Conservation (phyloP, 257 asterid genomes). For the Solanum pinnatisectum region DNA sequence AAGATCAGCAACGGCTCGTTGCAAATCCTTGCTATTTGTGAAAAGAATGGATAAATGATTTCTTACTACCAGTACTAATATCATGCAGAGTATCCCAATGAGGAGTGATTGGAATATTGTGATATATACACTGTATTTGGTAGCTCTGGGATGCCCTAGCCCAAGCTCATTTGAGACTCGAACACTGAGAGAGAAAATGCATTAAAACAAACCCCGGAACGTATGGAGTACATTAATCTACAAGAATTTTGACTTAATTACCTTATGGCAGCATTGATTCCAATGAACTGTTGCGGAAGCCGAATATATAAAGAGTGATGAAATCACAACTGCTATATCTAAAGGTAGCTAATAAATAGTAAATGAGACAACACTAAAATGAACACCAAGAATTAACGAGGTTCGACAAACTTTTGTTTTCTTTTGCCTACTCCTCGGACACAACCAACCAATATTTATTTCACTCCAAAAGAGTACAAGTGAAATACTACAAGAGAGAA, state of each 20-base stretch:
- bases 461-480: too few relatives aligned
- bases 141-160: slow-evolving; percentile 53
- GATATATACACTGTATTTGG: slow-evolving; percentile 44
- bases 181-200: slow-evolving; percentile 27
- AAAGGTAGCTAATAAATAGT: too few relatives aligned
- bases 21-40: slow-evolving; percentile 53
- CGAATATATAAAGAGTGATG: too few relatives aligned
- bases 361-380: too few relatives aligned
- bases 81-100: slow-evolving; percentile 57
- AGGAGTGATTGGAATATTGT: slow-evolving; percentile 47
- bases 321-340: too few relatives aligned
- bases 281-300: slow-evolving; percentile 4
- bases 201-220: not conserved
- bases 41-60: slow-evolving; percentile 37
- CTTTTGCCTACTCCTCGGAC: too few relatives aligned
- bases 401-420: too few relatives aligned
- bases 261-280: slow-evolving; percentile 84
- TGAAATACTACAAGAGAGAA: too few relatives aligned
- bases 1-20: slow-evolving; percentile 45
- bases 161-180: slow-evolving; percentile 81
- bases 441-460: too few relatives aligned
- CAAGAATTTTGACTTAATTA: not conserved
- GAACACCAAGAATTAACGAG: too few relatives aligned
- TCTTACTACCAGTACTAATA: slow-evolving; percentile 29
- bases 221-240: not conserved